These are phyloP conservation scores for Cnidoscolus chayamansa DNA, from an alignment of 441 rosid species.

Conservation along the genomic window DNA sequence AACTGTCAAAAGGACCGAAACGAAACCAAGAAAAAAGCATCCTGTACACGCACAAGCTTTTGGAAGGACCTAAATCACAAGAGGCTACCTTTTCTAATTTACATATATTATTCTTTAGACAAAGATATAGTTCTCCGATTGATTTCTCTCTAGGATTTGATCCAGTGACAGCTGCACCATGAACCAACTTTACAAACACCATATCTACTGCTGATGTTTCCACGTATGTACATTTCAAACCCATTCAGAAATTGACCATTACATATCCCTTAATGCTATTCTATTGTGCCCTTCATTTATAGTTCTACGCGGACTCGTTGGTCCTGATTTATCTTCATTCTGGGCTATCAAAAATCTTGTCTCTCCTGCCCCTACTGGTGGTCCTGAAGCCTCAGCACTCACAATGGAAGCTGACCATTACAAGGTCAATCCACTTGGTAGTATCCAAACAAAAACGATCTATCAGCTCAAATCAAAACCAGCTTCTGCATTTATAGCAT, in stretches of 20 bases:
- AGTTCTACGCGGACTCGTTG: not conserved
- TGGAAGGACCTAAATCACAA: conserved; percentile 1
- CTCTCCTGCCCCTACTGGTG: not conserved
- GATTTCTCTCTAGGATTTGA: not conserved
- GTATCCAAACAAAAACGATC: not conserved
- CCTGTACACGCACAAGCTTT: not conserved
- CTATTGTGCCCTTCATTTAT: not conserved
- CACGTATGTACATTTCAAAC: conserved; percentile 17
- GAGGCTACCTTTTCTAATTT: conserved; percentile 13
- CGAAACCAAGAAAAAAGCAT: not conserved
- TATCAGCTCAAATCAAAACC: conserved; percentile 95
- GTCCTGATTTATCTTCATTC: not conserved
- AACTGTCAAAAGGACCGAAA: not conserved
- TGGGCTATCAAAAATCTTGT: not conserved
- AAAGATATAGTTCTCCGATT: conserved; percentile 11
- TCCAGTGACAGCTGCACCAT: conserved; percentile 8
- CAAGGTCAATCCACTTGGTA: not conserved
- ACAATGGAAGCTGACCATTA: not conserved
- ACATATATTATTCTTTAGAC: conserved; percentile 12
- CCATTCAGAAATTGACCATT: not conserved
- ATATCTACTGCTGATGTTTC: not conserved
- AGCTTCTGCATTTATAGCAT: conserved; percentile 92
- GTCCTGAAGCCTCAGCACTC: not conserved
- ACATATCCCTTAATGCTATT: not conserved
- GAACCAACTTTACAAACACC: conserved; percentile 13